phyloP scores from a whole-genome alignment of 2,329 filamentous ascomycete species.

The Phoma sp. region DNA sequence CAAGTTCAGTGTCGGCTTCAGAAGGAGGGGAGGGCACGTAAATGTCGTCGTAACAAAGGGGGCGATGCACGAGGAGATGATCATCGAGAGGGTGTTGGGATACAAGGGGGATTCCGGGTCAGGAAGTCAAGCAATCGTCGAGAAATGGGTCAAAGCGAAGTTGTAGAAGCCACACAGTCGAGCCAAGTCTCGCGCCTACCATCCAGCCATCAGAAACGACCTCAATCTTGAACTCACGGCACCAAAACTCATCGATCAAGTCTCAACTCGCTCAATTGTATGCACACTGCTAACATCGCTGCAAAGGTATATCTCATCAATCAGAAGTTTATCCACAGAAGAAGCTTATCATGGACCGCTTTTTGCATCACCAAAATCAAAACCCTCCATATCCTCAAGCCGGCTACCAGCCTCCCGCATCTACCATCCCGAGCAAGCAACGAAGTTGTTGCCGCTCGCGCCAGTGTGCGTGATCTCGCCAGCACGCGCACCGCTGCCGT shows the following conservation, averaged over 20 bases:
- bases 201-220: background rate
- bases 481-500: conserved; percentile 62
- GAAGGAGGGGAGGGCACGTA: conserved; percentile 37
- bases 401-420: background rate
- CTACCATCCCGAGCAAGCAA: conserved; percentile 61
- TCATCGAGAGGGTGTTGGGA: conserved; percentile 50
- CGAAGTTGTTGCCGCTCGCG: conserved; percentile 72
- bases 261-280: background rate
- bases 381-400: background rate
- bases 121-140: conserved; percentile 45
- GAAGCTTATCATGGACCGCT: too few relatives aligned
- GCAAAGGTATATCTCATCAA: conserved; percentile 3
- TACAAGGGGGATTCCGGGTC: conserved; percentile 48
- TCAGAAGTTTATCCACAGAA: conserved; percentile 1
- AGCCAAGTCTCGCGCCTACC: background rate
- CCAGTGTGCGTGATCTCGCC: conserved; percentile 75
- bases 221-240: background rate
- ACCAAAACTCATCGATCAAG: background rate
- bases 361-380: background rate
- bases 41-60: conserved; percentile 47
- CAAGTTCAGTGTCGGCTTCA: conserved; percentile 55
- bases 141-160: conserved; percentile 50
- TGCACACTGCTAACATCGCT: background rate
- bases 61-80: conserved; percentile 53
- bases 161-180: conserved; percentile 24